Percentiles rank a stretch among this genome's conserved stretches.
Evolutionary conservation across 2,329 filamentous ascomycete genomes (phyloP).

Genomic region (Coniochaeta prunicola): DNA sequence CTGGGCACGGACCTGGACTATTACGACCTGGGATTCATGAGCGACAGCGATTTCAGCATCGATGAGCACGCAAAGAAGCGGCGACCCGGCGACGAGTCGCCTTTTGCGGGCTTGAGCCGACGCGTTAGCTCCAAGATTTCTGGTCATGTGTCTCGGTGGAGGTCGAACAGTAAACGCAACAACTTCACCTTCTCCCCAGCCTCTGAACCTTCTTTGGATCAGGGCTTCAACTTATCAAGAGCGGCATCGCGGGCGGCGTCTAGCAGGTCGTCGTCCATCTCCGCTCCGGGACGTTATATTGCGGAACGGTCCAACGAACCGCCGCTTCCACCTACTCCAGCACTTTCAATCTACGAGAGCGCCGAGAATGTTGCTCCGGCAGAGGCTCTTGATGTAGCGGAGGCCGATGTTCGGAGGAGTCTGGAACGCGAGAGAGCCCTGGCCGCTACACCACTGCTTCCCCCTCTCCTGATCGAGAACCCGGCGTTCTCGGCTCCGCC

Average conservation of each 20-base stretch:
- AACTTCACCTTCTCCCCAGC: slow-evolving; percentile 50
- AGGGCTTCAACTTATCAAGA: slow-evolving; percentile 56
- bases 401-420: slow-evolving; percentile 39
- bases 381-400: slow-evolving; percentile 43
- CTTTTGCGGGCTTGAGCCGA: slow-evolving; percentile 55
- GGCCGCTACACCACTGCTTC: slow-evolving; percentile 77
- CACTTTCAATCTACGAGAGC: slow-evolving; percentile 55
- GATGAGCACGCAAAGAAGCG: slow-evolving; percentile 45
- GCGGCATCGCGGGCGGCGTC: slow-evolving; percentile 64
- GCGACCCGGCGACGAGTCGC: slow-evolving; percentile 47
- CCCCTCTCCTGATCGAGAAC: slow-evolving; percentile 64
- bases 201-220: slow-evolving; percentile 79
- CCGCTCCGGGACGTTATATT: slow-evolving; percentile 45
- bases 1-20: slow-evolving; percentile 30
- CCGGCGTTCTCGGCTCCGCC: slow-evolving; percentile 34
- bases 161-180: slow-evolving; percentile 35
- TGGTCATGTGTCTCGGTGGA: slow-evolving; percentile 40
- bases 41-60: slow-evolving; percentile 50
- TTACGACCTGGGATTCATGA: slow-evolving; percentile 61
- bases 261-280: slow-evolving; percentile 73
- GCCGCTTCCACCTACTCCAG: slow-evolving; percentile 52
- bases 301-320: slow-evolving; percentile 41
- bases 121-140: slow-evolving; percentile 58
- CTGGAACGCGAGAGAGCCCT: slow-evolving; percentile 52
- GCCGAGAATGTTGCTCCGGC: slow-evolving; percentile 44